Percentiles rank a stretch among this genome's conserved stretches.
Evolutionary conservation across 495 filamentous ascomycete species (phyloP).

Genomic region (Cenococcum geophilum): DNA sequence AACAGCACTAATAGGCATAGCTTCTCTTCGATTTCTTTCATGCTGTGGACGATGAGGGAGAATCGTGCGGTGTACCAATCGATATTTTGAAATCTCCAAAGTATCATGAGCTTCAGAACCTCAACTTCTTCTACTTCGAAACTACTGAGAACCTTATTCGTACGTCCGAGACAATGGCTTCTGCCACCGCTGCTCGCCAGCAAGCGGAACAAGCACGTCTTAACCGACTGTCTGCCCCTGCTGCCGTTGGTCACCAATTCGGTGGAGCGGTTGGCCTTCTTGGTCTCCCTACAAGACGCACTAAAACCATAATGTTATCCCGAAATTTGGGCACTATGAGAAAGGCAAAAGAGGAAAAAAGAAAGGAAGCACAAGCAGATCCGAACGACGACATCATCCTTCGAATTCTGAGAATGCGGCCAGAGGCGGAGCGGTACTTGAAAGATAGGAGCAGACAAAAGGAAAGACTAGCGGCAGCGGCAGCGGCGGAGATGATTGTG

Average conservation of each 20-base stretch:
- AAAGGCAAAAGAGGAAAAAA: slow-evolving; percentile 90
- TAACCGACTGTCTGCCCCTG: slow-evolving; percentile 69
- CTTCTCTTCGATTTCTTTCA: slow-evolving; percentile 93
- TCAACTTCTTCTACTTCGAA: slow-evolving; percentile 99
- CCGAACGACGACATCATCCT: slow-evolving; percentile 98
- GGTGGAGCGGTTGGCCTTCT: slow-evolving; percentile 61
- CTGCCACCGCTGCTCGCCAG: slow-evolving; percentile 71
- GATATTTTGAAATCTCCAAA: slow-evolving; percentile 94
- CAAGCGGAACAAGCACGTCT: slow-evolving; percentile 52
- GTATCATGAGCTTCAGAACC: slow-evolving; percentile 90
- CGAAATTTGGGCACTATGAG: slow-evolving; percentile 94
- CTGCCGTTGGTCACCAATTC: slow-evolving; percentile 49
- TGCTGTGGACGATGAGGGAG: slow-evolving; percentile 79
- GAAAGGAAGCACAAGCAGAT: slow-evolving; percentile 90
- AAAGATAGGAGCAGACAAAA: slow-evolving; percentile 88
- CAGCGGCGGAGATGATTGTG: slow-evolving; percentile 91
- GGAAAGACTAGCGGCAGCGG: slow-evolving; percentile 81
- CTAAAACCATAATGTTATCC: slow-evolving; percentile 92
- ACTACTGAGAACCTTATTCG: slow-evolving; percentile 85
- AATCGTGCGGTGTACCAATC: slow-evolving; percentile 77
- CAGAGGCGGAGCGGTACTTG: slow-evolving; percentile 86
- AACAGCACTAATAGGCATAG: slow-evolving; percentile 36
- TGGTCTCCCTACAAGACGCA: slow-evolving; percentile 62
- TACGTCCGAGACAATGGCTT: slow-evolving; percentile 90
- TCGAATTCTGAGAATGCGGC: slow-evolving; percentile 89